These are phyloP conservation scores for Ustilago nuda DNA, from an alignment of 1,284 basidiomycete genomes.

Conservation along the genomic window DNA sequence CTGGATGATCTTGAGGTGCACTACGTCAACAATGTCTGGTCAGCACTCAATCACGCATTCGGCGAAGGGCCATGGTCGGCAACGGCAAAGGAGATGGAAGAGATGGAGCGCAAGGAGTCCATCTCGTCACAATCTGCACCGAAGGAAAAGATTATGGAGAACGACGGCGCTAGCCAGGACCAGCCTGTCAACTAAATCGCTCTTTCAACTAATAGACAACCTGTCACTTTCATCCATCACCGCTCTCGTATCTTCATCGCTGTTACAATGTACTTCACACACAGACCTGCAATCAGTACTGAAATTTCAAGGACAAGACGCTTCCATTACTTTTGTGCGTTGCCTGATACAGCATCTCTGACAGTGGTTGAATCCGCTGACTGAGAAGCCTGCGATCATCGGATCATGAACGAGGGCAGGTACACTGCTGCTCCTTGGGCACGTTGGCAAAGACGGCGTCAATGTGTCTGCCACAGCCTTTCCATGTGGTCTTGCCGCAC, in stretches of 20 bases:
- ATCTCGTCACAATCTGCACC: slow-evolving; percentile 1
- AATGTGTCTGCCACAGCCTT: slow-evolving; percentile 52
- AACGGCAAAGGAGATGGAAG: slow-evolving; percentile 60
- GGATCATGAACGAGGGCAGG: slow-evolving; percentile 43
- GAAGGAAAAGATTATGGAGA: slow-evolving; percentile 39
- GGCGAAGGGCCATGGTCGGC: slow-evolving; percentile 65
- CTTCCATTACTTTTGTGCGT: neutral
- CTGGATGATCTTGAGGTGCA: slow-evolving; percentile 65
- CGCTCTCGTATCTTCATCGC: slow-evolving; percentile 12
- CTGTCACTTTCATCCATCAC: slow-evolving; percentile 1
- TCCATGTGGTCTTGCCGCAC: slow-evolving; percentile 60
- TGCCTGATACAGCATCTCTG: neutral
- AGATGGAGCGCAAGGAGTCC: slow-evolving; percentile 45
- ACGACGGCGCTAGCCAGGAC: slow-evolving; percentile 52
- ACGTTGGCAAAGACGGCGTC: slow-evolving; percentile 48
- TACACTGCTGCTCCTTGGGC: slow-evolving; percentile 44
- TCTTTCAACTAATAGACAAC: neutral
- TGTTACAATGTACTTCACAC: slow-evolving; percentile 2
- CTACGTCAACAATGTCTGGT: slow-evolving; percentile 68
- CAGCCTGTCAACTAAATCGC: slow-evolving; percentile 51
- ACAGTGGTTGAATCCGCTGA: neutral
- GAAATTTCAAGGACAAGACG: slow-evolving; percentile 1
- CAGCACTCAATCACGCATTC: slow-evolving; percentile 66
- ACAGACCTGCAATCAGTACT: neutral
- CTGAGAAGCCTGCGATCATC: too few species aligned